These are phyloP conservation scores for Hericium alpestre DNA, from an alignment of 768 basidiomycete species.

Conservation along the genomic window DNA sequence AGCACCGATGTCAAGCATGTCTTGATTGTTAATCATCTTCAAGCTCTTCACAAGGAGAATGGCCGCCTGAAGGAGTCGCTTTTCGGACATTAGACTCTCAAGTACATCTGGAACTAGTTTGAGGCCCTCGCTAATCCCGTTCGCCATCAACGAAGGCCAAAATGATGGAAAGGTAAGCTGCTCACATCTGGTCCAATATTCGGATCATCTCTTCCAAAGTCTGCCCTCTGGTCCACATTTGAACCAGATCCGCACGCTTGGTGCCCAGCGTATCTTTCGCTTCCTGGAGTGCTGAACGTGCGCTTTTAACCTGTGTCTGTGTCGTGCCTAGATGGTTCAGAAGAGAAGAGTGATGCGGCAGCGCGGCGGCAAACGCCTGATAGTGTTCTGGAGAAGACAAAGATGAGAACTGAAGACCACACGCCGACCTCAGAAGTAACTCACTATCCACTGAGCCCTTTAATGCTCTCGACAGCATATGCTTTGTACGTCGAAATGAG, in stretches of 20 bases:
- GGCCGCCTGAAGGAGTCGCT: conserved; percentile 82
- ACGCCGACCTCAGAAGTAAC: conserved; percentile 22
- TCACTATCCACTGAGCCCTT: conserved; percentile 83
- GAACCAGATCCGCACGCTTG: conserved; percentile 82
- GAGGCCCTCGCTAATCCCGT: conserved; percentile 47
- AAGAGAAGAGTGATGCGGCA: conserved; percentile 82
- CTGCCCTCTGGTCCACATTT: conserved; percentile 81
- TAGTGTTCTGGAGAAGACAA: conserved; percentile 57
- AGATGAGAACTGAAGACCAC: conserved; percentile 1
- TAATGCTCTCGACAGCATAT: conserved; percentile 66
- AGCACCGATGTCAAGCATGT: conserved; percentile 95
- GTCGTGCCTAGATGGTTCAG: conserved; percentile 60
- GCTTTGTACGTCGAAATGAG: conserved; percentile 69
- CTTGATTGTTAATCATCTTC: conserved; percentile 83
- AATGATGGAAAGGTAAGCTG: neutral
- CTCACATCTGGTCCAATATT: conserved; percentile 86
- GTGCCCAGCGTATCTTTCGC: conserved; percentile 69
- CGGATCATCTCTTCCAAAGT: conserved; percentile 93
- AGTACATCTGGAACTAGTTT: conserved; percentile 86
- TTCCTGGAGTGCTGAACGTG: conserved; percentile 64
- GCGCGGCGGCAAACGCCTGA: conserved; percentile 86
- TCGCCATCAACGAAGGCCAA: neutral
- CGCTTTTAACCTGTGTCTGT: conserved; percentile 63
- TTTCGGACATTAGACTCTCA: conserved; percentile 93
- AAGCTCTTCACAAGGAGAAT: conserved; percentile 77